These are phyloP conservation scores for Hirschioporus abietinus DNA, from an alignment of 768 basidiomycete genomes.

Conservation along the genomic window DNA sequence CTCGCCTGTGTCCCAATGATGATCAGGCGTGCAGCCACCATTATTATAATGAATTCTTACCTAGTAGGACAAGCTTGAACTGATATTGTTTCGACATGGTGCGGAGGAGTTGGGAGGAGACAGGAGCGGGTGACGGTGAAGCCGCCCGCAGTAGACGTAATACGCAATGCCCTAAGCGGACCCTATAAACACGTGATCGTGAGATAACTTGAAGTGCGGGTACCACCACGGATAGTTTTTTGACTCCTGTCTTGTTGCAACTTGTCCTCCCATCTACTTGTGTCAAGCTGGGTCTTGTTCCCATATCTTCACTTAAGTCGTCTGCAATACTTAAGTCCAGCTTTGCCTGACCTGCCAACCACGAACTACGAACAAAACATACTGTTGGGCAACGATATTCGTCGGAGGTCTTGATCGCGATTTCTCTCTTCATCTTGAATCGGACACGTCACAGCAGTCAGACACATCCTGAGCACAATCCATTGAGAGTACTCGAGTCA, in stretches of 20 bases:
- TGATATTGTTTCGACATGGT: conserved; percentile 89
- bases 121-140: conserved; percentile 18
- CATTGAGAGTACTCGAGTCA: conserved; percentile 20
- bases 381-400: background rate
- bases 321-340: background rate
- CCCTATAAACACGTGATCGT: background rate
- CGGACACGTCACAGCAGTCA: conserved; percentile 7
- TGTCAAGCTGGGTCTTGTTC: background rate
- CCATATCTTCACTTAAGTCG: background rate
- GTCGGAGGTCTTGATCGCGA: background rate
- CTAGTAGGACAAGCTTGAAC: conserved; percentile 95
- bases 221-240: background rate
- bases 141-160: conserved; percentile 14
- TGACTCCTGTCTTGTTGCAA: background rate
- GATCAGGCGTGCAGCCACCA: too few relatives aligned
- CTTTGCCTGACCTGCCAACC: background rate
- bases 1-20: conserved; percentile 57
- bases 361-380: background rate
- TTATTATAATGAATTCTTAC: conserved; percentile 36
- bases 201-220: background rate
- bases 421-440: background rate
- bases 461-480: conserved; percentile 10
- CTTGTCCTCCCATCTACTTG: background rate
- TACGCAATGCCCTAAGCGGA: background rate
- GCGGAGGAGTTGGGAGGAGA: conserved; percentile 25